Evolutionary conservation across 1,284 basidiomycete species (phyloP).

Genomic region (Boletus smithii): DNA sequence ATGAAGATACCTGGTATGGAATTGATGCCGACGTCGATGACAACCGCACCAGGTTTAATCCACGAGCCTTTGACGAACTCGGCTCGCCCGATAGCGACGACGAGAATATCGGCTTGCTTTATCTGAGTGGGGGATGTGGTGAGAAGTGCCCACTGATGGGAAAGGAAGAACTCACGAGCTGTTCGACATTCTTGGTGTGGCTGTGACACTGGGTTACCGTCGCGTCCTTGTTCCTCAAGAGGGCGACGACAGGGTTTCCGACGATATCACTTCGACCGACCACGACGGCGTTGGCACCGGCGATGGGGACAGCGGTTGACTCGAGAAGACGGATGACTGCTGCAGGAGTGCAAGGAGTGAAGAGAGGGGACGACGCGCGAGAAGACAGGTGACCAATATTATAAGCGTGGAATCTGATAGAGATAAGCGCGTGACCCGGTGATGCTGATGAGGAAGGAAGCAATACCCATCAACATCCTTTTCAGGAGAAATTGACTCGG

Average conservation of each 20-base stretch:
- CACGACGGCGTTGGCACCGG: conserved; percentile 85
- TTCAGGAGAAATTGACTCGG: conserved; percentile 89
- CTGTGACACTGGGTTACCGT: conserved; percentile 99
- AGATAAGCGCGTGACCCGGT: conserved; percentile 10
- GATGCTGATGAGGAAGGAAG: conserved; percentile 10
- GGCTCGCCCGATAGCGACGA: conserved; percentile 91
- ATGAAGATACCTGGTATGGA: conserved; percentile 74
- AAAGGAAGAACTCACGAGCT: conserved; percentile 54
- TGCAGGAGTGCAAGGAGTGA: conserved; percentile 94
- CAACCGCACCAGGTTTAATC: conserved; percentile 92
- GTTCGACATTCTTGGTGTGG: conserved; percentile 76
- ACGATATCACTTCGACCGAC: conserved; percentile 98
- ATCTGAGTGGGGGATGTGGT: conserved; percentile 45
- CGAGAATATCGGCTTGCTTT: conserved; percentile 85
- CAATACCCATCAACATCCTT: conserved; percentile 96
- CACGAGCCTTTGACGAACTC: conserved; percentile 91
- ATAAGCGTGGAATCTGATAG: conserved; percentile 88
- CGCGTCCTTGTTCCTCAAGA: conserved; percentile 88
- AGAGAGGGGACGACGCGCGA: conserved; percentile 86
- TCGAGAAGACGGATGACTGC: conserved; percentile 91
- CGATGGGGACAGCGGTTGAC: conserved; percentile 71
- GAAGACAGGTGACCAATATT: conserved; percentile 97
- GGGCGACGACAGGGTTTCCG: conserved; percentile 89
- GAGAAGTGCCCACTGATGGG: conserved; percentile 9
- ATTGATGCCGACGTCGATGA: conserved; percentile 98